Conservation (phyloP, 768 basidiomycete species). For the Mycena crocata region DNA sequence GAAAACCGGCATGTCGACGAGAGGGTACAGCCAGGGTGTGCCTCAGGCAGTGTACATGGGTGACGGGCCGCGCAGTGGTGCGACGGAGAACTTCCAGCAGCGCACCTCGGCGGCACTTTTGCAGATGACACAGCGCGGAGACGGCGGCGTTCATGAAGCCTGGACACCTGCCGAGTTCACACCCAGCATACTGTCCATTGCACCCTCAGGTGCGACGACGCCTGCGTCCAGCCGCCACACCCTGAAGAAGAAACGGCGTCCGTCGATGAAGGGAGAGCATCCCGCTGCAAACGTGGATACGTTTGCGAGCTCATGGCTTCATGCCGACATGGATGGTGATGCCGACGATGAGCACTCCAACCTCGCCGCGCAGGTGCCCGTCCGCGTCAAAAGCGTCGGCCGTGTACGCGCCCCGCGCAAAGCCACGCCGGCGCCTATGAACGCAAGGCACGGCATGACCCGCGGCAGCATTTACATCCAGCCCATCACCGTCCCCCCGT, state of each 20-base stretch:
- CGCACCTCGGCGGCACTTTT: constrained; percentile 31
- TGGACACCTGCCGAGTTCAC: constrained; percentile 34
- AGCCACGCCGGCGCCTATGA: constrained; percentile 27
- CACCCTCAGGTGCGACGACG: not conserved
- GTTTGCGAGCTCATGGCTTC: constrained; percentile 34
- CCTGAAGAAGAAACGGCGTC: constrained; percentile 31
- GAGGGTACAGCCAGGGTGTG: not conserved
- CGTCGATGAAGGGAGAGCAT: constrained; percentile 14
- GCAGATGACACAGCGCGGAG: constrained; percentile 34
- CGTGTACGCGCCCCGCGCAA: constrained; percentile 29
- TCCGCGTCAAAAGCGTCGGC: constrained; percentile 32
- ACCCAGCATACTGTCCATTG: constrained; percentile 15
- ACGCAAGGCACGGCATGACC: constrained; percentile 19
- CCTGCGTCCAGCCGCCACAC: constrained; percentile 10
- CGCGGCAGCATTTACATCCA: constrained; percentile 34
- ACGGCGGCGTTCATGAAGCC: constrained; percentile 4
- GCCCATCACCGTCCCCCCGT: constrained; percentile 31
- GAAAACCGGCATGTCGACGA: not conserved
- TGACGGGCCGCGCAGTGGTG: constrained; percentile 29
- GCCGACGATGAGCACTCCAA: constrained; percentile 18
- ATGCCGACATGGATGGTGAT: constrained; percentile 18
- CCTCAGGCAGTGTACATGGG: constrained; percentile 19
- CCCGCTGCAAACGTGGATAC: constrained; percentile 25
- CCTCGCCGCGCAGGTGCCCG: not conserved
- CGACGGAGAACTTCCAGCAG: constrained; percentile 8